Percentiles rank a stretch among this genome's conserved stretches.
These are phyloP conservation scores for Papiliotrema terrestris DNA, from an alignment of 1,284 basidiomycete species.

Conservation along the genomic window DNA sequence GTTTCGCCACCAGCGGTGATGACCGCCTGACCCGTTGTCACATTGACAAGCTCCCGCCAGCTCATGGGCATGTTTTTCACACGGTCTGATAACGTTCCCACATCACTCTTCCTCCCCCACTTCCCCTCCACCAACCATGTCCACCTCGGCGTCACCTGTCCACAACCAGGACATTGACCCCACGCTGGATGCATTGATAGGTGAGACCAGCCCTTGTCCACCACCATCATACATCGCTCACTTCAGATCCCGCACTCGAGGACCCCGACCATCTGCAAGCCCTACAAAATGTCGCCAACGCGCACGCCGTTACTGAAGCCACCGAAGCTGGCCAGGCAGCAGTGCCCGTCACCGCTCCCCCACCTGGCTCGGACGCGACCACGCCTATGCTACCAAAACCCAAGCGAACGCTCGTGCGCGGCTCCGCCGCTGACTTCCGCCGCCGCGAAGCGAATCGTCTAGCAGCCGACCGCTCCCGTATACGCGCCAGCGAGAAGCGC, in stretches of 20 bases:
- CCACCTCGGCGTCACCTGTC: constrained; percentile 1
- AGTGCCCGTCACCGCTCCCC: background rate
- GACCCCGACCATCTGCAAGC: no score
- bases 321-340: background rate
- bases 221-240: no score
- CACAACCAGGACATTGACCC: background rate
- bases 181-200: constrained; percentile 10
- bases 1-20: background rate
- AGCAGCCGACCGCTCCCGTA: constrained; percentile 44
- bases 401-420: constrained; percentile 9
- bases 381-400: background rate
- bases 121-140: constrained; percentile 5
- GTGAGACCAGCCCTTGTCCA: background rate
- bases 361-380: background rate
- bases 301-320: no score
- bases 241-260: no score
- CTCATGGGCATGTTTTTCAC: background rate
- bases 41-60: background rate
- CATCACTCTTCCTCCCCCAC: constrained; percentile 1
- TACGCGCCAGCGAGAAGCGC: constrained; percentile 35
- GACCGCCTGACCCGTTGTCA: background rate
- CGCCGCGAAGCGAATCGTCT: constrained; percentile 47
- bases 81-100: background rate
- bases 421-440: constrained; percentile 30
- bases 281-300: no score